These are phyloP conservation scores for Solanum hybrid DNA, from an alignment of 305 asterid genomes.

Conservation along the genomic window DNA sequence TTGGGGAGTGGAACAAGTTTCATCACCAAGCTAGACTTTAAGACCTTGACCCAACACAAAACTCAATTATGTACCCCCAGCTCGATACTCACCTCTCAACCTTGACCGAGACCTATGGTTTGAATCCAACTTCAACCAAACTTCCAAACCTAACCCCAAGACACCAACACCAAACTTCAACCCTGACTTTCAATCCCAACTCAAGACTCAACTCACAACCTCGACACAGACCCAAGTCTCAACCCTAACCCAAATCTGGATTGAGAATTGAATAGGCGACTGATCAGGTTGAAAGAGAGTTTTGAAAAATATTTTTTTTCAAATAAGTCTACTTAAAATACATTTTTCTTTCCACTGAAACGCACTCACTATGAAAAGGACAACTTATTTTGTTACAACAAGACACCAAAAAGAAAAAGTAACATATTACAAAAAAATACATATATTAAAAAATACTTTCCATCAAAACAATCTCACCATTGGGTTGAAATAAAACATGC, in stretches of 20 bases:
- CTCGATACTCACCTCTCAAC: background rate
- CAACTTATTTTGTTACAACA: background rate
- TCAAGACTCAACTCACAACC: background rate
- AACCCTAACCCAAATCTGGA: background rate
- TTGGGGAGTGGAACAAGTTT: background rate
- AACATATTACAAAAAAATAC: background rate
- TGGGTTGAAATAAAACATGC: background rate
- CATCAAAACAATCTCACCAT: background rate
- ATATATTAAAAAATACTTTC: background rate
- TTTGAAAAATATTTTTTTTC: too few relatives aligned
- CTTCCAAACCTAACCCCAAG: background rate
- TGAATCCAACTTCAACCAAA: background rate
- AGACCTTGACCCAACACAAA: background rate
- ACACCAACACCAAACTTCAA: background rate
- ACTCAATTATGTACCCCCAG: background rate
- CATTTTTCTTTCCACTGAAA: background rate
- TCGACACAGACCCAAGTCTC: background rate
- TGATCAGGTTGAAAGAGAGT: background rate
- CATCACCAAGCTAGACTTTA: background rate
- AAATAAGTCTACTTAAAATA: too few relatives aligned
- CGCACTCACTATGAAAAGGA: background rate
- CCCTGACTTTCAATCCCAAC: background rate
- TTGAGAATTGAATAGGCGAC: background rate
- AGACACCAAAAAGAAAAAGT: background rate
- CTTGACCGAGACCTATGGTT: background rate